Conservation (phyloP, 1,139 yeast species). For the Geotrichum australiense region DNA sequence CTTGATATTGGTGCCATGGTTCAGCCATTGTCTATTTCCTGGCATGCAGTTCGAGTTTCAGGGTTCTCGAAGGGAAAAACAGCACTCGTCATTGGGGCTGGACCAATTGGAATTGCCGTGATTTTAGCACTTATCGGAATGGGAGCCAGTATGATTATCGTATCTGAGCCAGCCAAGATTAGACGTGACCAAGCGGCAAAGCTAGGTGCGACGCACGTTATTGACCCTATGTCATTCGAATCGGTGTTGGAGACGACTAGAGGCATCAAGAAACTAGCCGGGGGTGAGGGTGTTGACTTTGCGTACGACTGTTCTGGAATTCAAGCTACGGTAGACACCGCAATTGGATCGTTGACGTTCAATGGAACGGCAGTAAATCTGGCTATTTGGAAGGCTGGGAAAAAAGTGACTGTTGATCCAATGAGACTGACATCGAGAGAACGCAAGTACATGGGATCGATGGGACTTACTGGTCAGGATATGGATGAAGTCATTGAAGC, state of each 20-base stretch:
- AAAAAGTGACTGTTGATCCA: constrained; percentile 39
- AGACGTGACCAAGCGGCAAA: constrained; percentile 48
- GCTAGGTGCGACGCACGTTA: constrained; percentile 48
- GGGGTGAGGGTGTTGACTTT: constrained; percentile 49
- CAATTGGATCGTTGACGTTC: constrained; percentile 47
- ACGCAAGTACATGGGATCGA: constrained; percentile 42
- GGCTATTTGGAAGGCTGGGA: constrained; percentile 48
- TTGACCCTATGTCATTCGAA: constrained; percentile 28
- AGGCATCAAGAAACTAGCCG: constrained; percentile 35
- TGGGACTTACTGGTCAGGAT: constrained; percentile 43
- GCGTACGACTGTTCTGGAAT: constrained; percentile 60
- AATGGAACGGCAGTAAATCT: constrained; percentile 58
- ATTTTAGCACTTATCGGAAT: constrained; percentile 47
- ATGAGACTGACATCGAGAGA: constrained; percentile 43
- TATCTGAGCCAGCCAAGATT: constrained; percentile 52
- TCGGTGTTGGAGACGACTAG: constrained; percentile 31
- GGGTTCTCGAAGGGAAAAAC: constrained; percentile 37
- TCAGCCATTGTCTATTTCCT: constrained; percentile 52
- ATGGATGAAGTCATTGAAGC: constrained; percentile 45
- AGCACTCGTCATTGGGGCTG: constrained; percentile 54
- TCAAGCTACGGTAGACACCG: constrained; percentile 47
- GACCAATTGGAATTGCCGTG: constrained; percentile 48
- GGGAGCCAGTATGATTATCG: constrained; percentile 47
- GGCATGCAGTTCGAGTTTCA: constrained; percentile 52
- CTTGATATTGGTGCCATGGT: constrained; percentile 50